These are phyloP conservation scores for Aureobasidium sp. DNA, from an alignment of 2,329 filamentous ascomycete genomes.

Conservation along the genomic window DNA sequence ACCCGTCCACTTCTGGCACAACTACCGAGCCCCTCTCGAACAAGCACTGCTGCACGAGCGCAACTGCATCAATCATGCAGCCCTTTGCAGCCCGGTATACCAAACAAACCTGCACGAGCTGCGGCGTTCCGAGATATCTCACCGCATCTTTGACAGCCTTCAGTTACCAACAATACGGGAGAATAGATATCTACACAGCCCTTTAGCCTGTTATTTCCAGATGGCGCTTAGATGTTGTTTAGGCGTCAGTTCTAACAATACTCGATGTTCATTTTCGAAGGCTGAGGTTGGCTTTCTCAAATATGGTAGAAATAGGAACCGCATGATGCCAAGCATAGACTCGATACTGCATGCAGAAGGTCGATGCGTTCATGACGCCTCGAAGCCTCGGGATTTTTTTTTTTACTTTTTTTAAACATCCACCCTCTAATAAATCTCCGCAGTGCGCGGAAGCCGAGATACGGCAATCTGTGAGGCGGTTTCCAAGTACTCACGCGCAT, in stretches of 20 bases:
- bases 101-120: background rate
- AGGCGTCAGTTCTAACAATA: background rate
- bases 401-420: background rate
- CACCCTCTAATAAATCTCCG: background rate
- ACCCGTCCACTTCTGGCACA: background rate
- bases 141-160: background rate
- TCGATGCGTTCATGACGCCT: slow-evolving; percentile 10
- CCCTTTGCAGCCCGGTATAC: background rate
- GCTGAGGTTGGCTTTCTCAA: background rate
- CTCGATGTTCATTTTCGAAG: background rate
- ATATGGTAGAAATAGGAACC: background rate
- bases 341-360: slow-evolving; percentile 2
- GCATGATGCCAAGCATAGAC: background rate
- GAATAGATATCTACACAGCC: background rate
- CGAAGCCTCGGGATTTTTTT: background rate
- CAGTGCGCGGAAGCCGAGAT: slow-evolving; percentile 1
- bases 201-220: background rate
- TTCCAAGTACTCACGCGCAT: slow-evolving; percentile 1
- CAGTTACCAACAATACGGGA: background rate
- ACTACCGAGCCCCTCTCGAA: background rate
- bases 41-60: slow-evolving; percentile 1
- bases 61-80: background rate
- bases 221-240: background rate
- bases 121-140: background rate
- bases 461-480: slow-evolving; percentile 2